Conservation (phyloP, 2,329 filamentous ascomycete genomes). For the Ophiostoma perfectum region DNA sequence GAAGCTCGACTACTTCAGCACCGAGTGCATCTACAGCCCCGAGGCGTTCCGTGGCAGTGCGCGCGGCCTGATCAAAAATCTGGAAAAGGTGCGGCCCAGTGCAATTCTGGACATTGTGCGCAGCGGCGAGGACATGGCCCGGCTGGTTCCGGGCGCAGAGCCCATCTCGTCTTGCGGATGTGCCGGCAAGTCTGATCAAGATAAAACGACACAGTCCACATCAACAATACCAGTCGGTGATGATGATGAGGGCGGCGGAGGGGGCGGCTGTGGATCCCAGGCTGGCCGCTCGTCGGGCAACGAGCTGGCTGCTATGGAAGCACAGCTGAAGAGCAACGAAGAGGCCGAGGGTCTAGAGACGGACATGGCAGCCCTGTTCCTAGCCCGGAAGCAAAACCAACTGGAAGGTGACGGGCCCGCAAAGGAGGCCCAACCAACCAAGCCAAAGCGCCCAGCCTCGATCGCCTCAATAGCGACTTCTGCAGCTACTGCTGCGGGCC, state of each 20-base stretch:
- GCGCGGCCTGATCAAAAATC: slow-evolving; percentile 84
- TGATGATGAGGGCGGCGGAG: slow-evolving; percentile 13
- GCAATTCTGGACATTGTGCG: slow-evolving; percentile 92
- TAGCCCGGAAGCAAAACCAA: slow-evolving; percentile 33
- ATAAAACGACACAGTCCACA: not conserved
- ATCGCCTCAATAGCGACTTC: not conserved
- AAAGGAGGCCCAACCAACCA: slow-evolving; percentile 26
- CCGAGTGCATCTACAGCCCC: slow-evolving; percentile 96
- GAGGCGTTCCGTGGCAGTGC: slow-evolving; percentile 95
- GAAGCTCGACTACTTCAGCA: slow-evolving; percentile 95
- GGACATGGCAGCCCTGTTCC: slow-evolving; percentile 53
- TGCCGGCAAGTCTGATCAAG: not conserved
- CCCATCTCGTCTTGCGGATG: slow-evolving; percentile 26
- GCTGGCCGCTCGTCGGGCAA: slow-evolving; percentile 62
- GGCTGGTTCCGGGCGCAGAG: slow-evolving; percentile 63
- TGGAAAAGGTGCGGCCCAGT: slow-evolving; percentile 88
- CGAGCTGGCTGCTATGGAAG: slow-evolving; percentile 80
- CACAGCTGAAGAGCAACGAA: slow-evolving; percentile 61
- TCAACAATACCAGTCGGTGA: not conserved
- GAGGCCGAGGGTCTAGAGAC: slow-evolving; percentile 56
- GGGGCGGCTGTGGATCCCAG: slow-evolving; percentile 68
- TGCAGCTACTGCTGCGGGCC: not conserved
- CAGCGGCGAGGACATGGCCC: slow-evolving; percentile 94
- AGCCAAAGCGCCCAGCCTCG: not conserved
- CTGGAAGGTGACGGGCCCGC: slow-evolving; percentile 19